Evolutionary conservation across 768 basidiomycete genomes (phyloP).

Genomic region (Tricholoma sp.): DNA sequence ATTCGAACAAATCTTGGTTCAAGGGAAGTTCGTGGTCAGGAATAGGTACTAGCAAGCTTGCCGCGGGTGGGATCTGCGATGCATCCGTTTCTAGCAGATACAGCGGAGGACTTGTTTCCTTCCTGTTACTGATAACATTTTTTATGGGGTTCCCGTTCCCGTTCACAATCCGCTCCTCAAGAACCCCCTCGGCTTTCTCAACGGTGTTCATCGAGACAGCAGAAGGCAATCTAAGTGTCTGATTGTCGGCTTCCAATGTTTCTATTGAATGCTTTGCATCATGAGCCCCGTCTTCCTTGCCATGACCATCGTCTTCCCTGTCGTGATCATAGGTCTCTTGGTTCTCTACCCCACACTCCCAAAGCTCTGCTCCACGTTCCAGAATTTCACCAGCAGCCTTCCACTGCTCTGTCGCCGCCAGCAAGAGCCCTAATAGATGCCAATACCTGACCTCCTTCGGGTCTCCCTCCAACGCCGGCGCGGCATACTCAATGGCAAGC

Average conservation of each 20-base stretch:
- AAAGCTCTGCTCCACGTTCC: constrained; percentile 66
- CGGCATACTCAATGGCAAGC: constrained; percentile 62
- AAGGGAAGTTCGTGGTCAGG: constrained; percentile 47
- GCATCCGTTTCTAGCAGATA: constrained; percentile 12
- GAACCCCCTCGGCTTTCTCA: constrained; percentile 1
- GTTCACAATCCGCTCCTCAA: neutral
- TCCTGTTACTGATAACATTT: neutral
- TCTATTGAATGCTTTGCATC: neutral
- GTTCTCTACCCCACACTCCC: constrained; percentile 17
- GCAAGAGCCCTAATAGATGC: constrained; percentile 83
- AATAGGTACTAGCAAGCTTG: constrained; percentile 37
- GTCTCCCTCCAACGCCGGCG: constrained; percentile 67
- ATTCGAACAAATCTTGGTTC: constrained; percentile 60
- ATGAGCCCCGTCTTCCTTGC: neutral
- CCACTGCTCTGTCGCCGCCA: constrained; percentile 81
- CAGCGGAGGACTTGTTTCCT: neutral
- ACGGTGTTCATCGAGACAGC: neutral
- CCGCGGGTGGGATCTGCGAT: constrained; percentile 33
- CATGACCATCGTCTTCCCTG: constrained; percentile 2
- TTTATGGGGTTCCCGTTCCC: neutral
- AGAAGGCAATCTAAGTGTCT: neutral
- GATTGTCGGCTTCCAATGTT: neutral
- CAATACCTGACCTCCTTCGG: constrained; percentile 66
- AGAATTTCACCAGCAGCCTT: constrained; percentile 68
- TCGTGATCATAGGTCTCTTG: constrained; percentile 1